These are phyloP conservation scores for Sanghuangporus weigelae DNA, from an alignment of 1,284 basidiomycete species.

Conservation along the genomic window DNA sequence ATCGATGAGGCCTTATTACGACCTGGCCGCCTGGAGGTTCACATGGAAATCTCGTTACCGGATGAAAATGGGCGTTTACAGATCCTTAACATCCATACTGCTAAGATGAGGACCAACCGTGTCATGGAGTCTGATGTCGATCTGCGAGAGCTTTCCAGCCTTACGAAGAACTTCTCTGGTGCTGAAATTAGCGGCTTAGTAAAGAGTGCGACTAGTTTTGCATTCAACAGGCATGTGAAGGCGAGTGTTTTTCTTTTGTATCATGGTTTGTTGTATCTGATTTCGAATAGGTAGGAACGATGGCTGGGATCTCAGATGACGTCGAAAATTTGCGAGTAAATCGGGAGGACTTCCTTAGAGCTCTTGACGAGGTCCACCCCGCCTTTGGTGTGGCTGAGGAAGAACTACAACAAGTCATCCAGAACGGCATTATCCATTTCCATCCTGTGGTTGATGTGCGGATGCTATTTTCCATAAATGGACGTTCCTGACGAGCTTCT, in stretches of 20 bases:
- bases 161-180: conserved; percentile 97
- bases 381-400: conserved; percentile 98
- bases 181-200: conserved; percentile 96
- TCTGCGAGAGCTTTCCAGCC: conserved; percentile 73
- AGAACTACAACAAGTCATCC: conserved; percentile 89
- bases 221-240: conserved; percentile 97
- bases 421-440: conserved; percentile 97
- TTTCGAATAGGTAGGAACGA: conserved; percentile 69
- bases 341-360: conserved; percentile 83
- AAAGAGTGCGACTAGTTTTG: conserved; percentile 97
- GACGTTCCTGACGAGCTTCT: background rate
- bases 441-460: conserved; percentile 70
- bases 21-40: conserved; percentile 98
- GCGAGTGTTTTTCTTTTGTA: conserved; percentile 26
- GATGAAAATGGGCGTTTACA: conserved; percentile 92
- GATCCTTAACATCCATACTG: conserved; percentile 94
- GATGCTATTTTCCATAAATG: conserved; percentile 1
- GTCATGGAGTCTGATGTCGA: conserved; percentile 91
- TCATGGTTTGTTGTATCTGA: background rate
- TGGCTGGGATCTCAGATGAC: conserved; percentile 95
- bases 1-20: conserved; percentile 98
- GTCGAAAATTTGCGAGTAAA: conserved; percentile 92
- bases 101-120: conserved; percentile 88
- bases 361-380: conserved; percentile 93
- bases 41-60: conserved; percentile 98